Evolutionary conservation across 1,284 basidiomycete genomes (phyloP), one percentile per base, ranked within the genome.

Genomic region (Kalmanozyma brasiliensis): DNA sequence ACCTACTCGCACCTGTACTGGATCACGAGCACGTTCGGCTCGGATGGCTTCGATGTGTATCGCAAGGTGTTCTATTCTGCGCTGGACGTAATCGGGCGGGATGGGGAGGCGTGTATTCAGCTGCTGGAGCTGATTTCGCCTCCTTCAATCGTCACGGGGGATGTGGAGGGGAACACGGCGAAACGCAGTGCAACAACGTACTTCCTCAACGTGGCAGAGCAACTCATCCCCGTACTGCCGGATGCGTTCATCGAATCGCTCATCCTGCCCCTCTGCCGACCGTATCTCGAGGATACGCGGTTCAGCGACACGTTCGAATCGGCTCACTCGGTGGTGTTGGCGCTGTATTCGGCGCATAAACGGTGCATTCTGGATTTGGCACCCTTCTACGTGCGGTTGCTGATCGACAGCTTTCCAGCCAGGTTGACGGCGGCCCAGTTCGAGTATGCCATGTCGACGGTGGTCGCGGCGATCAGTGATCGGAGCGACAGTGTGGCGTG

Each of bases 261-360:
- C 10, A 29, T 79, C 5, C 47, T 81, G 30, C 72, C 74, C 20
- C 35, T 70, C 24, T 78, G 76, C 33, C 62, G 66, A 3, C 75
- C 76, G 9, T 79, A 78, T 22, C 46, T 79, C 23, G 66, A 73
- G 30, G 62, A 77, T 48, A 67, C 74, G 20, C 41, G 47, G 6
- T 74, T 65, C 66, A 71, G 67, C 47, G 76, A 78, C 23, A 60
- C 79, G 3, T 81, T 81, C 33, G 79, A 81, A 49, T 79, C 79
- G 11, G 75, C 79, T 8, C 79, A 81, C 36, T 74, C 79, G 33
- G 74, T 79, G 4, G 60, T 80, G 8, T 64, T 81, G 10, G 73
- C 77, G 4, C 44, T 81, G 7, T 80, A 72, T 45, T 44, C 62
- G 11, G 46, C 44, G 19, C 40, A 64, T n/a, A 77, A 78, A 40